phyloP scores from a whole-genome alignment of 108 stramenopile species.

The Stephanodiscus minutulus region DNA sequence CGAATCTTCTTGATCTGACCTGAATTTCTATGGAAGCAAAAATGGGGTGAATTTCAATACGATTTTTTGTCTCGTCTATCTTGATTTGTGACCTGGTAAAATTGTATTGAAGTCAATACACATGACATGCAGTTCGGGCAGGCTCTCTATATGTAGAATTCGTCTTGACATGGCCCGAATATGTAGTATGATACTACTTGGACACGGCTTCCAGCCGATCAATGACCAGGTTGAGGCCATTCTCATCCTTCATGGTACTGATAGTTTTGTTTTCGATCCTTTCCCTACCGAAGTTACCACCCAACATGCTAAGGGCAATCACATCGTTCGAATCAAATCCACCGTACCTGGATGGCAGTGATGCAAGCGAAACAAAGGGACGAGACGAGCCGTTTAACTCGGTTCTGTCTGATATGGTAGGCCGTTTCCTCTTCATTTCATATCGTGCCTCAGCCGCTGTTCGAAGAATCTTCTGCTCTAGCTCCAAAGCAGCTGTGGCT shows the following conservation, averaged over 20 bases:
- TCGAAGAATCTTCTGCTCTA: conserved; percentile 36
- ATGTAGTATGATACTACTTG: not conserved
- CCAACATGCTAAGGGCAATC: conserved; percentile 36
- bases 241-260: conserved; percentile 17
- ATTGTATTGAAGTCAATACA: conserved; percentile 4
- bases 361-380: conserved; percentile 31
- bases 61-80: conserved; percentile 2
- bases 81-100: conserved; percentile 9
- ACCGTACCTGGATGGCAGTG: conserved; percentile 33
- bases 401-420: not conserved
- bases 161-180: not conserved
- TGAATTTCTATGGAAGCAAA: conserved; percentile 8
- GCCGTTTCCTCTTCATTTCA: conserved; percentile 26
- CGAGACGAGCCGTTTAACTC: not conserved
- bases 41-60: conserved; percentile 1
- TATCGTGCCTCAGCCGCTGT: conserved; percentile 43
- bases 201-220: not conserved
- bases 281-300: conserved; percentile 26
- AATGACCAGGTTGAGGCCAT: not conserved
- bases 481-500: conserved; percentile 41
- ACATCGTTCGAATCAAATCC: conserved; percentile 45
- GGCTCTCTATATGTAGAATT: not conserved
- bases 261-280: conserved; percentile 9
- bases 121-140: not conserved
- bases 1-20: conserved; percentile 20